These are phyloP conservation scores for Bullera alba DNA, from an alignment of 768 basidiomycete species.

Conservation along the genomic window DNA sequence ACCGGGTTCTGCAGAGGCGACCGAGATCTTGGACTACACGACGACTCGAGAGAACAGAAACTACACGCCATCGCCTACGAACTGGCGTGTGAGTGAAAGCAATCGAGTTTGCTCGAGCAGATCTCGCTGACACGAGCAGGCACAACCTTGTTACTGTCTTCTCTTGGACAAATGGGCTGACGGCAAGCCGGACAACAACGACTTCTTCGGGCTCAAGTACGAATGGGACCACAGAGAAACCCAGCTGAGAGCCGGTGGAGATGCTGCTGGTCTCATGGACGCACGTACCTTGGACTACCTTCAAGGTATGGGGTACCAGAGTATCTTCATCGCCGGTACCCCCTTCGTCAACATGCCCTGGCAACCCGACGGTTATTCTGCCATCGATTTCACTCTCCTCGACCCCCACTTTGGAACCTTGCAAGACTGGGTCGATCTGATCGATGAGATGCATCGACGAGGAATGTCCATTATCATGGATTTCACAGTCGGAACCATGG, in stretches of 20 bases:
- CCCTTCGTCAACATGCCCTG: conserved; percentile 93
- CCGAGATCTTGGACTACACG: conserved; percentile 58
- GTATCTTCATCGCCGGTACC: conserved; percentile 87
- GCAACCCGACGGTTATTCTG: conserved; percentile 94
- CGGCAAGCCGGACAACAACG: conserved; percentile 85
- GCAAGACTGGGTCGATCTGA: conserved; percentile 65
- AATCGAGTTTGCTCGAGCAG: not conserved
- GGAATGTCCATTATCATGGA: conserved; percentile 91
- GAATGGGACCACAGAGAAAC: conserved; percentile 84
- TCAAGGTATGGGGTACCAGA: conserved; percentile 74
- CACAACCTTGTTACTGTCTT: conserved; percentile 43
- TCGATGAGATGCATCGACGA: conserved; percentile 68
- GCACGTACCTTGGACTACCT: conserved; percentile 69
- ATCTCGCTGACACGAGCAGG: conserved; percentile 10
- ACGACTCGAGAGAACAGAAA: conserved; percentile 56
- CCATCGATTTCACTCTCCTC: conserved; percentile 78
- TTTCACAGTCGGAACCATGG: conserved; percentile 90
- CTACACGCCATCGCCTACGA: conserved; percentile 70
- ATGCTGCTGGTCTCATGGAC: conserved; percentile 66
- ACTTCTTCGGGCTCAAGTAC: conserved; percentile 70
- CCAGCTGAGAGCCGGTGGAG: conserved; percentile 81
- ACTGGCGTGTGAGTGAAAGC: conserved; percentile 60
- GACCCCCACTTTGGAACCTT: conserved; percentile 91
- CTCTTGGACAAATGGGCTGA: conserved; percentile 89
- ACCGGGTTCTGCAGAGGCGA: conserved; percentile 14